A percentile compares a stretch with the other conserved stretches of the same genome.
These are phyloP conservation scores for Vaccinium vitisidaea DNA, from an alignment of 148 eudicot species.

Conservation along the genomic window DNA sequence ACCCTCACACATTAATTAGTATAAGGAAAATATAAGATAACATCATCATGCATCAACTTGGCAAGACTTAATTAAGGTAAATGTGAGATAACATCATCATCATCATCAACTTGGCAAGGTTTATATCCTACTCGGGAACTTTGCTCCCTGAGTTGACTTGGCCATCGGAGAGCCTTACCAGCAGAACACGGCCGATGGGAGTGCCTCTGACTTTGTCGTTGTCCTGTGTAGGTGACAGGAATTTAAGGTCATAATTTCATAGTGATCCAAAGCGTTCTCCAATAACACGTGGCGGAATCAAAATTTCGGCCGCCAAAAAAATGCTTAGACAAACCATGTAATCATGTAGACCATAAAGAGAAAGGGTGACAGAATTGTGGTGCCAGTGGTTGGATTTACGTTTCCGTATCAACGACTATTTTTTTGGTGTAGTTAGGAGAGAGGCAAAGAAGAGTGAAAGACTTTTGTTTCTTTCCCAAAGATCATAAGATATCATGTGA, in stretches of 20 bases:
- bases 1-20: neutral
- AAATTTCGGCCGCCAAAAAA: no score
- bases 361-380: neutral
- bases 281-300: no score
- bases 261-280: neutral
- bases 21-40: no score
- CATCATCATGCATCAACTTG: no score
- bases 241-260: no score
- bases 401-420: neutral
- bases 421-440: neutral
- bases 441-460: neutral
- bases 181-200: no score
- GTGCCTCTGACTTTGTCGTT: no score
- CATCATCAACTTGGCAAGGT: no score
- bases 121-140: neutral
- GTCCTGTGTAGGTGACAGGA: no score
- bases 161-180: neutral
- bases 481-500: neutral
- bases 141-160: neutral
- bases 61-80: no score
- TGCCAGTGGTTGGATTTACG: neutral
- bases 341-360: neutral
- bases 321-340: no score
- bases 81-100: neutral
- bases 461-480: neutral